Evolutionary conservation across 495 filamentous ascomycete species (phyloP), one percentile per base, ranked within the genome.

Genomic region (Penicilliopsis zonata): DNA sequence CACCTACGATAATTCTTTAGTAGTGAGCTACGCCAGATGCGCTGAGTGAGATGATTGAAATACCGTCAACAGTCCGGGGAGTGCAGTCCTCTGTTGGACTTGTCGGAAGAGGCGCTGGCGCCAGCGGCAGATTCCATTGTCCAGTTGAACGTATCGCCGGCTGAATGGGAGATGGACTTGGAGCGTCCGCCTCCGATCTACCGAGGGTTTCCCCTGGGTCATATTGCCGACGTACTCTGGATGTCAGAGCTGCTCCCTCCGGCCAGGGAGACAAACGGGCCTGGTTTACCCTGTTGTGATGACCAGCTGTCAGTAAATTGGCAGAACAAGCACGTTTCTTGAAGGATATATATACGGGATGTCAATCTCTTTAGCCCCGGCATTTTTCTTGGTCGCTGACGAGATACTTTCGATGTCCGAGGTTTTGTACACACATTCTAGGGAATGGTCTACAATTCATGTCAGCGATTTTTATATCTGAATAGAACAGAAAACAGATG

Each of bases 241-340:
- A 18, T 16, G 21, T 25, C 21, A 10, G 10, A 23, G 21, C 21
- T 24, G 34, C 7, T 31, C 24, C 30, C 27, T 30, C 40, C 9
- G 44, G 44, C 44, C 44, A 47, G 25, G 44, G 44, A 6, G 44
- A 47, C 18, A 35, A 40, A 13, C 37, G 28, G n/a, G 3, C 4
- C 14, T 32, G 13, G 7, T n/a, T 12, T 32, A 37, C 31, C 35
- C 40, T 28, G 38, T 35, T 46, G 35, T n/a, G n/a, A n/a, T n/a
- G n/a, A n/a, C n/a, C n/a, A n/a, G n/a, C n/a, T n/a, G n/a, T n/a
- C n/a, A n/a, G n/a, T n/a, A n/a, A n/a, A n/a, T n/a, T n/a, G n/a
- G n/a, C n/a, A n/a, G n/a, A n/a, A n/a, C n/a, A n/a, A n/a, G n/a
- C n/a, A n/a, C n/a, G n/a, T n/a, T n/a, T n/a, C n/a, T n/a, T n/a